Conservation (phyloP, 495 filamentous ascomycete species). For the Astrothelium subdiscretum region DNA sequence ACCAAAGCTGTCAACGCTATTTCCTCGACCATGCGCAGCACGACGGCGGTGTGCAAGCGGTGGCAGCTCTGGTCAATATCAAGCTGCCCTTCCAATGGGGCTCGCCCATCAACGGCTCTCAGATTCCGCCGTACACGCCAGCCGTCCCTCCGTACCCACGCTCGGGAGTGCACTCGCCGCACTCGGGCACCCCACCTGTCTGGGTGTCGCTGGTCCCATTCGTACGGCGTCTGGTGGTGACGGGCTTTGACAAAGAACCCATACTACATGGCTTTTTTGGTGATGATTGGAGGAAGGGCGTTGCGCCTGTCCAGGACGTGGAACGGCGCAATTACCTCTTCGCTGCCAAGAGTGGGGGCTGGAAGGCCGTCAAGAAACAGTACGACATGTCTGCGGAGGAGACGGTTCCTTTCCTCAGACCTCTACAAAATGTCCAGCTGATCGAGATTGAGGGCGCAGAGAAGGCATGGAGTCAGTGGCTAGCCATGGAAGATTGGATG, state of each 20-base stretch:
- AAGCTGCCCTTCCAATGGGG: slow-evolving; percentile 55
- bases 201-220: slow-evolving; percentile 75
- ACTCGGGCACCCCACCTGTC: slow-evolving; percentile 5
- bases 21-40: slow-evolving; percentile 91
- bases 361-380: slow-evolving; percentile 73
- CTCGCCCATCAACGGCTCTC: slow-evolving; percentile 26
- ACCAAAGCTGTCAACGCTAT: slow-evolving; percentile 83
- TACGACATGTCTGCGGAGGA: slow-evolving; percentile 79
- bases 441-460: slow-evolving; percentile 78
- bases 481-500: slow-evolving; percentile 97
- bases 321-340: slow-evolving; percentile 93
- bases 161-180: slow-evolving; percentile 13
- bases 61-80: slow-evolving; percentile 88
- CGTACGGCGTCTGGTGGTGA: slow-evolving; percentile 80
- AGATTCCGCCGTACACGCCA: slow-evolving; percentile 22
- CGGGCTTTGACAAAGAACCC: slow-evolving; percentile 74
- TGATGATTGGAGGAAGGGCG: slow-evolving; percentile 70
- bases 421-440: slow-evolving; percentile 60
- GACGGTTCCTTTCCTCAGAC: slow-evolving; percentile 74
- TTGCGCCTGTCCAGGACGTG: slow-evolving; percentile 74
- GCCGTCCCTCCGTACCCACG: slow-evolving; percentile 16
- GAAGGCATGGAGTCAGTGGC: slow-evolving; percentile 70
- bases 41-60: slow-evolving; percentile 66
- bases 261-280: slow-evolving; percentile 92
- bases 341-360: slow-evolving; percentile 81